These are phyloP conservation scores for Dactylellina leptospora DNA, from an alignment of 2,329 filamentous ascomycete species.

Conservation along the genomic window DNA sequence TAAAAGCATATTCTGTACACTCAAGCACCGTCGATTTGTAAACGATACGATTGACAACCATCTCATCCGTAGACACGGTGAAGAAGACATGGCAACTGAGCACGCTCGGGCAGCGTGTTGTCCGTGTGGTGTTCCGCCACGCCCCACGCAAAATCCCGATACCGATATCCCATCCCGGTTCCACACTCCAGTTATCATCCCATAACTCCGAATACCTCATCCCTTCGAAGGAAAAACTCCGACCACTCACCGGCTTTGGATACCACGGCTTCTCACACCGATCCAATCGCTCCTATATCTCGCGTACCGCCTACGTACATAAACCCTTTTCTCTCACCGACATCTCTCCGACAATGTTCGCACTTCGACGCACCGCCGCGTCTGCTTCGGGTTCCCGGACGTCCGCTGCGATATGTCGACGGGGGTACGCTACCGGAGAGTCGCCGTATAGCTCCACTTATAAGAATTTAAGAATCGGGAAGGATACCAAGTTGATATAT, in stretches of 20 bases:
- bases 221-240: not conserved
- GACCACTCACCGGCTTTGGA: not conserved
- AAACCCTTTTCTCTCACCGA: not conserved
- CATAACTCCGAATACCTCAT: slow-evolving; percentile 34
- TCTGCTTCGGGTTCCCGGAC: slow-evolving; percentile 17
- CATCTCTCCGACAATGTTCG: slow-evolving; percentile 14
- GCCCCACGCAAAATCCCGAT: slow-evolving; percentile 46
- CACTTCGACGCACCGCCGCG: slow-evolving; percentile 47
- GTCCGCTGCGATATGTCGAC: too few relatives aligned
- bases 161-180: too few relatives aligned
- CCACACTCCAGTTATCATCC: not conserved
- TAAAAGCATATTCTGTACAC: not conserved
- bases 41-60: too few relatives aligned
- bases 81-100: not conserved
- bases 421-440: slow-evolving; percentile 37
- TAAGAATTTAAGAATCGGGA: slow-evolving; percentile 72
- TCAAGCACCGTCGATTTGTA: too few relatives aligned
- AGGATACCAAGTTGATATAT: slow-evolving; percentile 73
- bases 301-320: not conserved
- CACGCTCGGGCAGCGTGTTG: slow-evolving; percentile 27
- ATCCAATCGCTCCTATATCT: not conserved
- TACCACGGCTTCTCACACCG: not conserved
- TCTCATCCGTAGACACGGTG: too few relatives aligned
- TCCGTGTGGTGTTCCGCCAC: slow-evolving; percentile 13
- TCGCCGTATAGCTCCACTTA: slow-evolving; percentile 66